Base-by-base conservation (phyloP, 2,329 filamentous ascomycete genomes). In the Harringtonia lauricola region DNA sequence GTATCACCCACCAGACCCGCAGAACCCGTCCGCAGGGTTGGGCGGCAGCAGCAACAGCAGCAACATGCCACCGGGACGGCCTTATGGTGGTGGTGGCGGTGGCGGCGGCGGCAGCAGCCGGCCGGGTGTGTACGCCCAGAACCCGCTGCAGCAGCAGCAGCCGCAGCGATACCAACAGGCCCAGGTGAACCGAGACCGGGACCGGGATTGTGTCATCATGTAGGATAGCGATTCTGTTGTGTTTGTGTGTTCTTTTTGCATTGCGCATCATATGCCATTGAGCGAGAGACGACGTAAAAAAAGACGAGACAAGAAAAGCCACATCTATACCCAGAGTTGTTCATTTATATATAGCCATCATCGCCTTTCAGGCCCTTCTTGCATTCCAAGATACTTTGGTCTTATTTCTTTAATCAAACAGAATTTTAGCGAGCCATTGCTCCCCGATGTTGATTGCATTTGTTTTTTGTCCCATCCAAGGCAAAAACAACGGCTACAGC, bases 1-100 rank as follows among this genome's bases (percentile, higher is more conserved):
- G 3, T 78, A 76, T 48, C 60, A 67, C 10, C 74, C 74, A 19
- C 71, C 72, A 0, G 54, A 62, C 4, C 72, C 71, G 17, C 68
- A 76, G 41, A 9, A 43, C 43, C 8, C n/a, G 18, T 12, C 22
- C 2, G 31, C 15, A 15, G 39, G 7, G 10, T 14, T 15, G 7
- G 26, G 33, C 15, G 10, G 15, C 33, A 29, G 24, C 31, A 29
- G 7, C 24, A 10, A 10, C 24, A 26, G 24, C 24, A 26, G 24
- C 24, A 26, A n/a, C n/a, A n/a, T n/a, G n/a, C n/a, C n/a, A n/a
- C n/a, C n/a, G n/a, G n/a, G n/a, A n/a, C n/a, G n/a, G n/a, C n/a
- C n/a, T n/a, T n/a, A n/a, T n/a, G n/a, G 28, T 36, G 14, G 9
- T 12, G 31, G 10, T 34, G 31, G 31, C 31, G 31, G 31, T 34